Evolutionary conservation across 306 rosid genomes (phyloP).

Genomic region (Gastrolobium villosum): DNA sequence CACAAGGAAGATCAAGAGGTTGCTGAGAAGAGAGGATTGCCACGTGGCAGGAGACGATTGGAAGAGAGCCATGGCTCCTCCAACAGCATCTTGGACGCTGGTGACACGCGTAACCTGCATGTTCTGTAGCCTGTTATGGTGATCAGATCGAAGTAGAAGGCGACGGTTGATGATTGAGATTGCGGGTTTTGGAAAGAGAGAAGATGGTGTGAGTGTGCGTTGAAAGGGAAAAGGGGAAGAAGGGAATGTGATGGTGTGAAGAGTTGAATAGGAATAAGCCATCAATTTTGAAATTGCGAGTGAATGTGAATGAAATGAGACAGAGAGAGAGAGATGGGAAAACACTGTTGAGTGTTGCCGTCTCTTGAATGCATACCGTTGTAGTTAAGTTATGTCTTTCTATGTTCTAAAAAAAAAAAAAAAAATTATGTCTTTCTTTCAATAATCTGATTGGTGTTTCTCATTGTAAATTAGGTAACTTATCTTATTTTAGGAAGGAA

Average conservation of each 20-base stretch:
- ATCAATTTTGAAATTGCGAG: slow-evolving; percentile 24
- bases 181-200: slow-evolving; percentile 45
- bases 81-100: slow-evolving; percentile 58
- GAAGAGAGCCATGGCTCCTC: slow-evolving; percentile 64
- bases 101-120: slow-evolving; percentile 53
- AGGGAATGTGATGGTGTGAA: slow-evolving; percentile 43
- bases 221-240: slow-evolving; percentile 36
- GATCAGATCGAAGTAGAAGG: slow-evolving; percentile 38
- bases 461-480: too few species aligned
- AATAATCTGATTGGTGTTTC: too few species aligned
- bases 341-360: not conserved
- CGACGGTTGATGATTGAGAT: slow-evolving; percentile 34
- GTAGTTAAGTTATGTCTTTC: too few species aligned
- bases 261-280: slow-evolving; percentile 50
- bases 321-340: not conserved
- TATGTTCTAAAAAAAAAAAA: too few species aligned
- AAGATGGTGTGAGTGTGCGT: slow-evolving; percentile 29
- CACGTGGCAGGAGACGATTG: slow-evolving; percentile 91
- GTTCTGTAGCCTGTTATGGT: slow-evolving; percentile 20
- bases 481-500: too few species aligned
- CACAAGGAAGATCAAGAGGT: slow-evolving; percentile 67
- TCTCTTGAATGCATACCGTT: too few species aligned
- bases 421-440: too few species aligned
- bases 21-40: slow-evolving; percentile 77
- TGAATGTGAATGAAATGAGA: slow-evolving; percentile 8